Evolutionary conservation across 768 basidiomycete genomes (phyloP), one percentile per base, ranked within the genome.

Genomic region (Psilocybe cubensis): DNA sequence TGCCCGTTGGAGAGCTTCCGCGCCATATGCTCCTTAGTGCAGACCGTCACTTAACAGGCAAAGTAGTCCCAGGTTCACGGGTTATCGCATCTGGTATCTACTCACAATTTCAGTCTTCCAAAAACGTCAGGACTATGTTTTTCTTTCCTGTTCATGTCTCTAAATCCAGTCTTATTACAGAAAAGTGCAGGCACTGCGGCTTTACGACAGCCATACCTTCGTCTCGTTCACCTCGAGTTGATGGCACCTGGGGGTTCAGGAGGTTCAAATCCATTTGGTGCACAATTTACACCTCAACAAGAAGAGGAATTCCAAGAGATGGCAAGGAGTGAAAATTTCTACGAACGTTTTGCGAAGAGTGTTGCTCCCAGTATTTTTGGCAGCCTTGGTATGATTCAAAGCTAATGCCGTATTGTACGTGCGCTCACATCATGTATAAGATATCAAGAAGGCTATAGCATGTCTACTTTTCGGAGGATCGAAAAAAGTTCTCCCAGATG

Each of bases 331-430:
- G 91, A 94, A 54, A 86, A 82, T 24, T 89, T 98, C 67, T 98
- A 97, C 65, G 96, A 98, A 69, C 83, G 89, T 11, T 99, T 99
- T 70, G 86, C 97, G 0, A 86, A 83, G 64, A 96, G 94, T 67
- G 96, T 99, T 20, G 97, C 90, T 2, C 97, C 97, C 1, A 96
- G 94, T 83, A 98, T 99, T 63, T 99, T 85, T 68, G 97, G 97
- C 35, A 95, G 92, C 71, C 76, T 93, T 25, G 96, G 96, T 96
- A 40, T 20, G 70, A 67, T 12, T 18, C 4, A 48, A 56, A 25
- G 27, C 60, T n/a, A 11, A 45, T 38, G 28, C n/a, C 3, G 5
- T 24, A 29, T 35, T 31, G 7, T 35, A 18, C 48, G 25, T 33
- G 8, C 20, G 44, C 20, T 54, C 63, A 68, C 23, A 70, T 23